Percentiles rank a stretch among this genome's conserved stretches.
phyloP scores from a whole-genome alignment of 2,329 filamentous ascomycete genomes.

The Fusarium sp. region DNA sequence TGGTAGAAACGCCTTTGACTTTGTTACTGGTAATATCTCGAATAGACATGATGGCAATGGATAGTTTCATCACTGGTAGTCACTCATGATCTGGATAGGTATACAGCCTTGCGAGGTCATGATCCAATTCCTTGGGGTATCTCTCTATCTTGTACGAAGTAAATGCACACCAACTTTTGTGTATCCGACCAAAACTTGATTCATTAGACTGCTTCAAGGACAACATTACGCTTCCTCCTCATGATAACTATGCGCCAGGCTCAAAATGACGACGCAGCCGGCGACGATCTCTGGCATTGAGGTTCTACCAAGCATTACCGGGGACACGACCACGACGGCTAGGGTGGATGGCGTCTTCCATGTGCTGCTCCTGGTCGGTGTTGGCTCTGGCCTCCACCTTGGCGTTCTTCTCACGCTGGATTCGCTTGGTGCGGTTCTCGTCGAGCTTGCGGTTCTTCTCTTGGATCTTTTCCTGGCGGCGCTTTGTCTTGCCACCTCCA shows the following conservation, averaged over 20 bases:
- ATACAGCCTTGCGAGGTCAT: constrained; percentile 27
- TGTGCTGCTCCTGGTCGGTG: constrained; percentile 34
- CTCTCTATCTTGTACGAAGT: constrained; percentile 24
- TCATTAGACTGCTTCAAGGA: constrained; percentile 18
- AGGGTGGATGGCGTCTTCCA: constrained; percentile 61
- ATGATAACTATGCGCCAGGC: neutral
- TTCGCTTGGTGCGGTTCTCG: constrained; percentile 67
- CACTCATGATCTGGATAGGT: neutral
- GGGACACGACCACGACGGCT: constrained; percentile 57
- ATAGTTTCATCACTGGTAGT: neutral
- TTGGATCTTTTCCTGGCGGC: constrained; percentile 80
- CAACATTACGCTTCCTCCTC: neutral
- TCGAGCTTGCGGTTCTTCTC: constrained; percentile 89
- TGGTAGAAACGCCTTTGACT: neutral
- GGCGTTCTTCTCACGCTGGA: constrained; percentile 58
- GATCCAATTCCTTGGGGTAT: constrained; percentile 46
- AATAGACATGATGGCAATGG: neutral
- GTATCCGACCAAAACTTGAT: constrained; percentile 17
- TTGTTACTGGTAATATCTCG: neutral
- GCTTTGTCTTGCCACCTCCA: constrained; percentile 82
- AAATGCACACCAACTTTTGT: constrained; percentile 38
- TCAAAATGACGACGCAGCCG: neutral
- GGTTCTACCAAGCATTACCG: constrained; percentile 23
- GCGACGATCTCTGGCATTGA: neutral
- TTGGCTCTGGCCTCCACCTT: constrained; percentile 46